These are phyloP conservation scores for Arxiozyma heterogenica DNA, from an alignment of 1,139 yeast genomes.

Conservation along the genomic window DNA sequence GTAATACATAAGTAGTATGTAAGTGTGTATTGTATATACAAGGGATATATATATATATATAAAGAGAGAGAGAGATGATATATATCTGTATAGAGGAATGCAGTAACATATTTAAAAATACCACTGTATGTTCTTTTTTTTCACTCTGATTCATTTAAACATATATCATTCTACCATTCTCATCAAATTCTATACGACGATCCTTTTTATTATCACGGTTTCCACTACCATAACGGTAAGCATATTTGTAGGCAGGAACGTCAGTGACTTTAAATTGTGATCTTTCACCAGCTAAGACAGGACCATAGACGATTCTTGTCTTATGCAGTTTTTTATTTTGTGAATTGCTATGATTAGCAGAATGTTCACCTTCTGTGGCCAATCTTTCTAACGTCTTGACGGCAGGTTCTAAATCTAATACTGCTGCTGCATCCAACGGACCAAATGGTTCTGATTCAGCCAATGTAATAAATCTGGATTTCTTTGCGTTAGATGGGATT, in stretches of 20 bases:
- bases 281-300: slow-evolving; percentile 44
- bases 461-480: slow-evolving; percentile 76
- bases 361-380: slow-evolving; percentile 46
- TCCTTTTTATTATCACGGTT: slow-evolving; percentile 83
- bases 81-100: too few species aligned
- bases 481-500: slow-evolving; percentile 72
- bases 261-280: slow-evolving; percentile 63
- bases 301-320: slow-evolving; percentile 25
- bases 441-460: slow-evolving; percentile 97
- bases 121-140: too few species aligned
- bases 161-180: slow-evolving; percentile 54
- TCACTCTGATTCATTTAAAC: slow-evolving; percentile 8
- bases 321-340: slow-evolving; percentile 12
- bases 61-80: too few species aligned
- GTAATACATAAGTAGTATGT: too few species aligned
- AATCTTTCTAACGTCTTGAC: slow-evolving; percentile 60
- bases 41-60: too few species aligned
- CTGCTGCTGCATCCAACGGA: slow-evolving; percentile 89
- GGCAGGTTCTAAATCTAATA: slow-evolving; percentile 79
- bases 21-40: too few species aligned
- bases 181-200: slow-evolving; percentile 68
- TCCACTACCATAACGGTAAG: slow-evolving; percentile 85
- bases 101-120: too few species aligned
- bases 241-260: slow-evolving; percentile 75
- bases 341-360: slow-evolving; percentile 25